Evolutionary conservation across 306 rosid genomes (phyloP), one percentile per base, ranked within the genome.

Genomic region (Cucurbita ficifolia): DNA sequence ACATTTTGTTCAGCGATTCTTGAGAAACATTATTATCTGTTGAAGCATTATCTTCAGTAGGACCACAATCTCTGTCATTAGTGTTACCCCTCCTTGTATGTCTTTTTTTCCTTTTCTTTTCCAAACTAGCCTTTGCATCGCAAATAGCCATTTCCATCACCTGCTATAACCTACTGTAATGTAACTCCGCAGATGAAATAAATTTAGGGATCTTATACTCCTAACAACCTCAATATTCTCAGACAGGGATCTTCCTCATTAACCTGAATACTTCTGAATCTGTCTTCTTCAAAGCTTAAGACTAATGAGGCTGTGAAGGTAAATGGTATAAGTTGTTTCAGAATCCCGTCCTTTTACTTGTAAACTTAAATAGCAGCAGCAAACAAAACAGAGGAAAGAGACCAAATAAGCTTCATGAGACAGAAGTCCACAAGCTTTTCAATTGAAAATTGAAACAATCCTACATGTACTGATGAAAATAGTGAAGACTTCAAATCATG

Each of bases 101-200:
- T 38, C 29, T 54, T 45, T 19, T 54, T 72, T 54, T 72, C 63
- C 50, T 52, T 72, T 72, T 52, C 64, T 54, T 53, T 21, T 36
- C 51, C 38, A 72, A 38, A 21, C 64, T 1, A n/a, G 36, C n/a
- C 17, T 72, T 55, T 38, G 51, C 64, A 72, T 72, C 43, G 13
- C 76, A 52, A 52, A 53, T 52, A 39, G 76, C 76, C 62, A 72
- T 52, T 40, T 72, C 64, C 76, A 72, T 72, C 24, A 52, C 64
- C 76, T 72, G 38, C 76, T 36, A 21, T 55, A 35, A 36, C 21
- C 51, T 53, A 40, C 8, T 9, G 12, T 38, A 42, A 46, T 6
- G 76, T 40, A 72, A 24, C 40, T 70, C 59, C 5, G 39, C 9
- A 7, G 74, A 70, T 50, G 29, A 13, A 49, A 49, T 70, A 1